Evolutionary conservation across 1,284 basidiomycete species (phyloP).

Genomic region (Lentinus polychrous): DNA sequence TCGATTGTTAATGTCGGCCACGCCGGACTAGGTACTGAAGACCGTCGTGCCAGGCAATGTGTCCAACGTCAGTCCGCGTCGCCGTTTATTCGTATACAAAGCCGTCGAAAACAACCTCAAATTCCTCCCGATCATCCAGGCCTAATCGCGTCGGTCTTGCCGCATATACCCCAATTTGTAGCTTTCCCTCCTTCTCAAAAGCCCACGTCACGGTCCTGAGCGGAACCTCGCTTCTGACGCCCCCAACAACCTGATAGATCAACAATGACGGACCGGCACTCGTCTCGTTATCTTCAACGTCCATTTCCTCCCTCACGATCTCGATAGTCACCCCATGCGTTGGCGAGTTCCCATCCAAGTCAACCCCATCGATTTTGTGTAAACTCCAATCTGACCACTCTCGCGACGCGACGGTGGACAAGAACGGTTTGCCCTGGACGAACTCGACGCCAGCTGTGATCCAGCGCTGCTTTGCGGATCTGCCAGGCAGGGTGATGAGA

Average conservation of each 20-base stretch:
- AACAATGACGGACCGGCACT: conserved; percentile 3
- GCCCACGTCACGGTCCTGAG: conserved; percentile 6
- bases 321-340: conserved; percentile 3
- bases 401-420: conserved; percentile 3
- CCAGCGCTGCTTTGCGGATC: conserved; percentile 1
- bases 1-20: no score
- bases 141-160: neutral
- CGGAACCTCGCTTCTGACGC: conserved; percentile 2
- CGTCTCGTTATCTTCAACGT: neutral
- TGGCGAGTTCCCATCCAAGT: no score
- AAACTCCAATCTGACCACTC: conserved; percentile 10
- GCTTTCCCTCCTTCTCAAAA: conserved; percentile 4
- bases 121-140: neutral
- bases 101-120: conserved; percentile 1
- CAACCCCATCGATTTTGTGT: neutral
- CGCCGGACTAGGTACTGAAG: no score
- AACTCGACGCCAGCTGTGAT: conserved; percentile 8
- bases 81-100: no score
- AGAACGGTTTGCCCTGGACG: conserved; percentile 2
- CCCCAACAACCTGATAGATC: conserved; percentile 2
- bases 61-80: no score
- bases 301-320: conserved; percentile 2
- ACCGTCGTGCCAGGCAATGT: no score
- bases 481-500: conserved; percentile 3
- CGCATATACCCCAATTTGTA: conserved; percentile 4